phyloP scores from a whole-genome alignment of 352 stramenopile genomes.

The Phytophthora pinifolia region DNA sequence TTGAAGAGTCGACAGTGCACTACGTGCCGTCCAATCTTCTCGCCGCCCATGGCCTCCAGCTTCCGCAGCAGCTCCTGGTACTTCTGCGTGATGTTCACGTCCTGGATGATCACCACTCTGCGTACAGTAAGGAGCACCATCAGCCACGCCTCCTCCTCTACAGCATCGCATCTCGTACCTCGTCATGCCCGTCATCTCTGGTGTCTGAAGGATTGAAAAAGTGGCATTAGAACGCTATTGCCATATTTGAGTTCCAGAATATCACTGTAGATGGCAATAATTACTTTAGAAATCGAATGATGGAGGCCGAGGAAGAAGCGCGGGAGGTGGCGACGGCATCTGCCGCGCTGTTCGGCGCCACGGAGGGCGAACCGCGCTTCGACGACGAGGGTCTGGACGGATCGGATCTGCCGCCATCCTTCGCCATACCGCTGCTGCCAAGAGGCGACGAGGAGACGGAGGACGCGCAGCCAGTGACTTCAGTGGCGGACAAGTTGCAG shows the following conservation, averaged over 20 bases:
- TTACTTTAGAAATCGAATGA: conserved; percentile 2
- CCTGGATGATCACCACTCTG: conserved; percentile 82
- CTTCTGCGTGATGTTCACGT: conserved; percentile 80
- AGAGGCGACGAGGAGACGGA: conserved; percentile 24
- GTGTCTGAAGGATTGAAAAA: neutral
- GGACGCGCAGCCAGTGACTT: neutral
- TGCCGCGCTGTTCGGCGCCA: conserved; percentile 50
- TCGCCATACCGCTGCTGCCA: conserved; percentile 43
- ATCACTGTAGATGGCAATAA: neutral
- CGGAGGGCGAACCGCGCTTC: conserved; percentile 43
- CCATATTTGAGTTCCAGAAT: conserved; percentile 5
- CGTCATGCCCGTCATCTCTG: conserved; percentile 70
- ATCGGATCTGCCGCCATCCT: conserved; percentile 45
- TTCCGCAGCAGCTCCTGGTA: conserved; percentile 89
- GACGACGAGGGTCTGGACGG: conserved; percentile 55
- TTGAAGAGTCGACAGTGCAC: conserved; percentile 89
- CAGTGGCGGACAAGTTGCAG: neutral
- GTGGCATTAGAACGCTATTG: conserved; percentile 2
- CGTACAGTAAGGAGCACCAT: neutral
- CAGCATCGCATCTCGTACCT: conserved; percentile 31
- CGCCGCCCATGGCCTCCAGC: conserved; percentile 76
- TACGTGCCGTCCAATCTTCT: conserved; percentile 77
- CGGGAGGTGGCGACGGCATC: conserved; percentile 48
- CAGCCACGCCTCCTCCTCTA: neutral
- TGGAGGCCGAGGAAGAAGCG: conserved; percentile 45